Evolutionary conservation across 148 eudicot genomes (phyloP), one percentile per base, ranked within the genome.

Genomic region (Hydrangea macrophylla): DNA sequence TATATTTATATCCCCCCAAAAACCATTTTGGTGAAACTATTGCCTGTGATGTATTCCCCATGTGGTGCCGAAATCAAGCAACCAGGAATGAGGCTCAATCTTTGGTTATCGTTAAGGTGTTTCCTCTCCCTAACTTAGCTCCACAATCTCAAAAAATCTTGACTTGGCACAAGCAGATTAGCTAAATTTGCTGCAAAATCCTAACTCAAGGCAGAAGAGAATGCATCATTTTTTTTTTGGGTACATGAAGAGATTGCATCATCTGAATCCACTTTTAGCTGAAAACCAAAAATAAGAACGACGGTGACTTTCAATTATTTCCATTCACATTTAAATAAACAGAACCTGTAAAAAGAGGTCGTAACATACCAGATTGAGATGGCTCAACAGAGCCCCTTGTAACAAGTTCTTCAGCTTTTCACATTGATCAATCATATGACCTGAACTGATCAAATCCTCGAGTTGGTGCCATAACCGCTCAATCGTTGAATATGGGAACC

Each of bases 401-500:
- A 94, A 62, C 68, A 89, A 81, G 17, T 30, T 81, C 76, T 84
- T 94, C 53, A 91, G 84, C 76, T 94, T 94, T 68, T 84, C 81
- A 78, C 90, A 81, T 37, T 88, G 97, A 59, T 88, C 88, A 70
- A 73, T 69, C 95, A 84, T 90, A 75, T 90, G 90, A 70, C 95
- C 92, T 51, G 60, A 67, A 63, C 72, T 81, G 62, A 85, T 81
- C 10, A 86, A 80, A 58, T 89, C 90, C 70, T 87, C 96, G 62
- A 94, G 97, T 37, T 79, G 82, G 79, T 87, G 78, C 97, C 99
- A 94, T 63, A 94, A 68, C 15, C 84, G 96, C 76, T 91, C 93
- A 50, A 94, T 76, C 28, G 88, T 73, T 55, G 96, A 82, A 73
- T 94, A 94, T 9, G 99, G 99, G 76, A 94, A 94, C 97, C 99